Evolutionary conservation across 129 eudicot species (phyloP).

Genomic region (Arctium lappa): DNA sequence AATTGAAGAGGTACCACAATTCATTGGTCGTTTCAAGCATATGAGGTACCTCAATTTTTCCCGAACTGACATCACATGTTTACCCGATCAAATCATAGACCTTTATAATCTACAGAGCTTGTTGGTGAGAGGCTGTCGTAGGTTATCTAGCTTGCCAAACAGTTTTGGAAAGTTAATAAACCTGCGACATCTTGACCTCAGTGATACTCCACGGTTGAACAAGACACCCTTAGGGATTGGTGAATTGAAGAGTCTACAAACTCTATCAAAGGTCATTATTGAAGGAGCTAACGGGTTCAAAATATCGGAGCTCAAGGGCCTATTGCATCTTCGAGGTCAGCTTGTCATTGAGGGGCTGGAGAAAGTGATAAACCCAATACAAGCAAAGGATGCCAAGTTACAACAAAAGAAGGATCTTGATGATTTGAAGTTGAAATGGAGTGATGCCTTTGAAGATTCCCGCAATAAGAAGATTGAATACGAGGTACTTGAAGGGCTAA

Average conservation of each 20-base stretch:
- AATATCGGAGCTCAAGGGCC: slow-evolving; percentile 7
- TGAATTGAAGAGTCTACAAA: slow-evolving; percentile 18
- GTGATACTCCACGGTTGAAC: slow-evolving; percentile 13
- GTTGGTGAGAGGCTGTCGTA: slow-evolving; percentile 17
- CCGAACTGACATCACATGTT: slow-evolving; percentile 5
- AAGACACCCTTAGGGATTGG: slow-evolving; percentile 38
- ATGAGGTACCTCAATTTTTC: background rate
- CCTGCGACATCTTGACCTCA: slow-evolving; percentile 35
- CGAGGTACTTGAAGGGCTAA: slow-evolving; percentile 6
- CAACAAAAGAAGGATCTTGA: slow-evolving; percentile 9
- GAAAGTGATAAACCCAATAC: slow-evolving; percentile 21
- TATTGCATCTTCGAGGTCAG: slow-evolving; percentile 21
- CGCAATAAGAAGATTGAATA: background rate
- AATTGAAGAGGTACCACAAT: too few relatives aligned
- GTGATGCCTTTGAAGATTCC: background rate
- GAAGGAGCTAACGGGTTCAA: slow-evolving; percentile 15
- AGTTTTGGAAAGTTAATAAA: slow-evolving; percentile 9
- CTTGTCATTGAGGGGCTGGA: slow-evolving; percentile 28
- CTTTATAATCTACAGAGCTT: slow-evolving; percentile 38
- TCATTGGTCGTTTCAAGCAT: too few relatives aligned
- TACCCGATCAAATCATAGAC: slow-evolving; percentile 26
- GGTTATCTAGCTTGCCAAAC: slow-evolving; percentile 23
- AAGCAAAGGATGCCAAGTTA: slow-evolving; percentile 35
- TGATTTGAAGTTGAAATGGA: slow-evolving; percentile 32
- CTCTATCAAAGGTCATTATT: slow-evolving; percentile 28